A percentile compares a stretch with the other conserved stretches of the same genome.
These are phyloP conservation scores for Aspergillus homomorphus DNA, from an alignment of 495 filamentous ascomycete species.

Conservation along the genomic window DNA sequence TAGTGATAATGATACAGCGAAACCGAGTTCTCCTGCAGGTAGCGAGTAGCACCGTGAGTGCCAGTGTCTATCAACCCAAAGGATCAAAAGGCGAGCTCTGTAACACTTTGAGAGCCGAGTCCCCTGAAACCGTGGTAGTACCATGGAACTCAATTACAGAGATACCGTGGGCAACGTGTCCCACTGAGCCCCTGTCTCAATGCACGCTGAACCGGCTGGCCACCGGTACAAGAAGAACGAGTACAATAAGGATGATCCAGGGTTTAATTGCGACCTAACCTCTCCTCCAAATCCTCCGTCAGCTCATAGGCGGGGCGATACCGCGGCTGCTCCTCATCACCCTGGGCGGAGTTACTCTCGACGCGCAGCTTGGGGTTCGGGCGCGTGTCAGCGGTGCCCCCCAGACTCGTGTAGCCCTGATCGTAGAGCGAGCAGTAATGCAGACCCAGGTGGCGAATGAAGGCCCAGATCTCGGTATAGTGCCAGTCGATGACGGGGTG, in stretches of 20 bases:
- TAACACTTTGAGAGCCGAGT: too few species aligned
- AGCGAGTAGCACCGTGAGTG: not conserved
- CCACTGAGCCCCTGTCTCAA: not conserved
- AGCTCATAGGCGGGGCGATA: conserved; percentile 88
- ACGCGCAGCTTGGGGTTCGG: conserved; percentile 76
- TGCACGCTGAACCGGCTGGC: not conserved
- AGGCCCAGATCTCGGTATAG: conserved; percentile 93
- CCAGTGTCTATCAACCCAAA: not conserved
- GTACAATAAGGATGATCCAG: not conserved
- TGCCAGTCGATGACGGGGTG: conserved; percentile 98
- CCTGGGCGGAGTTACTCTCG: conserved; percentile 14
- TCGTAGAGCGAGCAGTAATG: conserved; percentile 86
- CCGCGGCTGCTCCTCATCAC: conserved; percentile 26
- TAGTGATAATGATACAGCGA: not conserved
- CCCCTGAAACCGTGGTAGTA: not conserved
- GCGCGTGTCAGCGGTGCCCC: conserved; percentile 83
- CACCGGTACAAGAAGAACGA: not conserved
- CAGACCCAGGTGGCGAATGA: conserved; percentile 74
- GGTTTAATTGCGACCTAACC: conserved; percentile 68
- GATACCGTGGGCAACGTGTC: not conserved
- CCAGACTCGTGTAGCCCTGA: conserved; percentile 78
- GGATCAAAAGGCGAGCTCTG: not conserved
- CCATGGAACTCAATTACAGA: not conserved
- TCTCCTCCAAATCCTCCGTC: conserved; percentile 77
- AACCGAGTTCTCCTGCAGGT: not conserved